These are phyloP conservation scores for Coccomyxa sp. DNA, from an alignment of 139 green algal species.

Conservation along the genomic window DNA sequence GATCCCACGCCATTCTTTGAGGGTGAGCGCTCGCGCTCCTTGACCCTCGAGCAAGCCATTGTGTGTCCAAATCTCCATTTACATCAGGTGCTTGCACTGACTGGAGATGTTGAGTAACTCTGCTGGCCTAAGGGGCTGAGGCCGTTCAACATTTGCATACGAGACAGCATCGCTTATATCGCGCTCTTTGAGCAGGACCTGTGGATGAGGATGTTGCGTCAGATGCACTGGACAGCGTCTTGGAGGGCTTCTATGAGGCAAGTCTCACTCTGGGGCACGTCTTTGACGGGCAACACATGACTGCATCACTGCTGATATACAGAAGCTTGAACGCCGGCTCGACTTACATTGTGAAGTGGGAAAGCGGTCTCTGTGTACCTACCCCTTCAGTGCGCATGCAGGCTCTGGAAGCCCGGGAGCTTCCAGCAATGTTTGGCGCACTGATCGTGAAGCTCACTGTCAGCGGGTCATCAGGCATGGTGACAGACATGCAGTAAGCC, in stretches of 20 bases:
- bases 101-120: not conserved
- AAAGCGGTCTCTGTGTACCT: not conserved
- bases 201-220: not conserved
- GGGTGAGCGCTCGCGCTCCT: conserved; percentile 23
- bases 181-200: not conserved
- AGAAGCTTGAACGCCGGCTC: not conserved
- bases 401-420: no score
- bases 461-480: not conserved
- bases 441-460: not conserved
- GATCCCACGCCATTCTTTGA: conserved; percentile 64
- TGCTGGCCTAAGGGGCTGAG: not conserved
- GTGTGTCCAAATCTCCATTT: not conserved
- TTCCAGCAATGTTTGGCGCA: not conserved
- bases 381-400: not conserved
- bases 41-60: conserved; percentile 18
- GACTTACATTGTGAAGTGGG: not conserved
- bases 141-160: not conserved
- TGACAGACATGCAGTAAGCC: not conserved
- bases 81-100: not conserved
- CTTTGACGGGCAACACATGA: not conserved
- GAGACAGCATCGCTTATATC: not conserved
- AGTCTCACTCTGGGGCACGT: not conserved
- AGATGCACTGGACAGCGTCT: not conserved
- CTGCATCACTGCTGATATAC: not conserved
- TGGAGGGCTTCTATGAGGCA: not conserved